A percentile compares a stretch with the other conserved stretches of the same genome.
These are phyloP conservation scores for Powellomyces hirtus DNA, from an alignment of 192 early-diverging fungal genomes.

Conservation along the genomic window DNA sequence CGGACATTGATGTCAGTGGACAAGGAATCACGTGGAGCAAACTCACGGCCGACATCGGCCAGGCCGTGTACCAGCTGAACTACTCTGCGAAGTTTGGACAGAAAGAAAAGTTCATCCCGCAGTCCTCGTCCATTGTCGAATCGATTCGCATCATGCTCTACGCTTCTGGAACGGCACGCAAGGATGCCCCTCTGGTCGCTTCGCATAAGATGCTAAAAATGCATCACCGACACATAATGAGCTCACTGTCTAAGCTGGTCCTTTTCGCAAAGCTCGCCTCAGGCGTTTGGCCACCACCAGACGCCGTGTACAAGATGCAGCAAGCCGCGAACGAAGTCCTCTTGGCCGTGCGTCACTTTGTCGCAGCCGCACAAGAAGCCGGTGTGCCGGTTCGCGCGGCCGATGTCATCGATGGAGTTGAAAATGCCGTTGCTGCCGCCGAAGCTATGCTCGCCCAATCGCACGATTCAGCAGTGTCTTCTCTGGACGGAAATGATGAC, in stretches of 20 bases:
- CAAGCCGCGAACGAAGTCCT: slow-evolving; percentile 74
- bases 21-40: slow-evolving; percentile 34
- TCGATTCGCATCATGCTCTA: slow-evolving; percentile 52
- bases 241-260: slow-evolving; percentile 40
- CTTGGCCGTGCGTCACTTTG: slow-evolving; percentile 71
- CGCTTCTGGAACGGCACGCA: slow-evolving; percentile 40
- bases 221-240: slow-evolving; percentile 76
- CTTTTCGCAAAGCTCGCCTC: slow-evolving; percentile 44
- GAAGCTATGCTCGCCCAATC: neutral
- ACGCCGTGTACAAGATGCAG: slow-evolving; percentile 74
- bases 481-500: neutral
- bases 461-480: neutral
- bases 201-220: slow-evolving; percentile 60
- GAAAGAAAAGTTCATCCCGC: slow-evolving; percentile 42
- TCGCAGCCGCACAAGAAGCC: slow-evolving; percentile 60
- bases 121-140: slow-evolving; percentile 45
- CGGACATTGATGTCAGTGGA: neutral
- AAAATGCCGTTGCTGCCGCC: neutral
- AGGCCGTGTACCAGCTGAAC: slow-evolving; percentile 36
- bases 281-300: slow-evolving; percentile 55
- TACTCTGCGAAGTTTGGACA: slow-evolving; percentile 35
- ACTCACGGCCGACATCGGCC: slow-evolving; percentile 41
- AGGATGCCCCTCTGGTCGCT: slow-evolving; percentile 34
- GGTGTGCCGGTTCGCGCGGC: slow-evolving; percentile 32
- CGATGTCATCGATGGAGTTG: slow-evolving; percentile 8